Percentiles rank a stretch among this genome's conserved stretches.
Evolutionary conservation across 1,284 basidiomycete genomes (phyloP).

Genomic region (Veloboletus limbatus): DNA sequence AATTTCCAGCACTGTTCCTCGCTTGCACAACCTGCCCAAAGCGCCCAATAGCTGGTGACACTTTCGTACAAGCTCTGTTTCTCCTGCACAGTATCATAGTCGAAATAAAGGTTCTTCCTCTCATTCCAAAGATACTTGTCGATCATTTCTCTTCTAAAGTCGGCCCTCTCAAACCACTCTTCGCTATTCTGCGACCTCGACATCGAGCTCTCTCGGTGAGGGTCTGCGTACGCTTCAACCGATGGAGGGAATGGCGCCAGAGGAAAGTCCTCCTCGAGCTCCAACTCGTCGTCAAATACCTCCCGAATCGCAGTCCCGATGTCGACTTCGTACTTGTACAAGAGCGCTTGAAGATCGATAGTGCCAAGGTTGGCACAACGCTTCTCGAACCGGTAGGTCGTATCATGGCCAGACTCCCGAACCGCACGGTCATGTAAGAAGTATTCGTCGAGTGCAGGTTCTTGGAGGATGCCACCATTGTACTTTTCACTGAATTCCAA

Average conservation of each 20-base stretch:
- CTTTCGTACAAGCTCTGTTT: conserved; percentile 94
- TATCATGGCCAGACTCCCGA: conserved; percentile 95
- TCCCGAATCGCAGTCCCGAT: conserved; percentile 93
- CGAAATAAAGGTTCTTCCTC: conserved; percentile 91
- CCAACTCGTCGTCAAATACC: conserved; percentile 89
- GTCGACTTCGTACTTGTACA: conserved; percentile 94
- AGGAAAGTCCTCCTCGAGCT: conserved; percentile 89
- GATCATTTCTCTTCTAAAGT: conserved; percentile 78
- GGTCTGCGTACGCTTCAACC: conserved; percentile 68
- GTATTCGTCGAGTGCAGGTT: conserved; percentile 93
- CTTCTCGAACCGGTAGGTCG: conserved; percentile 96
- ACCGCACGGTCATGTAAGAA: conserved; percentile 96
- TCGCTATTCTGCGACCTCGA: conserved; percentile 66
- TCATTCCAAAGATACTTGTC: conserved; percentile 98
- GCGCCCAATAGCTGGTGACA: conserved; percentile 92
- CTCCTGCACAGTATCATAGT: conserved; percentile 91
- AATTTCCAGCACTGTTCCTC: conserved; percentile 93
- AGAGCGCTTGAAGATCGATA: conserved; percentile 88
- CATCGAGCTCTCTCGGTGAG: conserved; percentile 61
- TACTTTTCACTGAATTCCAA: conserved; percentile 98
- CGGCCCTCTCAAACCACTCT: conserved; percentile 90
- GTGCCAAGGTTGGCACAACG: conserved; percentile 95
- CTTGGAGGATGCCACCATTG: conserved; percentile 80
- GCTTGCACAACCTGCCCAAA: conserved; percentile 97
- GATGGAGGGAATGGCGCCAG: conserved; percentile 90